A percentile compares a stretch with the other conserved stretches of the same genome.
These are phyloP conservation scores for Castanea crenata DNA, from an alignment of 306 rosid genomes.

Conservation along the genomic window DNA sequence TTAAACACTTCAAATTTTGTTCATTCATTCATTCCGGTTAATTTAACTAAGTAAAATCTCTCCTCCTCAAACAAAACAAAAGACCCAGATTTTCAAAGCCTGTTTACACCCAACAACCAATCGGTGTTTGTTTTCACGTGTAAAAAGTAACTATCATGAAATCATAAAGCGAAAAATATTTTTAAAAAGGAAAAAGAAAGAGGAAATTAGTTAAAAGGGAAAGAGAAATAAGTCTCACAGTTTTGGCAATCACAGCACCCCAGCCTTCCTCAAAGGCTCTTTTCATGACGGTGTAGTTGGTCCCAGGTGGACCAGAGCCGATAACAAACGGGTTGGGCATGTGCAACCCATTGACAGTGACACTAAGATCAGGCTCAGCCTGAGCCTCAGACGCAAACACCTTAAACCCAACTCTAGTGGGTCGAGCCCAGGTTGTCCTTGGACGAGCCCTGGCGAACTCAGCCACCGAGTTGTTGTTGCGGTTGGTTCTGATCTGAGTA, in stretches of 20 bases:
- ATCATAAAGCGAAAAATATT: too few species aligned
- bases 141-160: too few species aligned
- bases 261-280: conserved; percentile 98
- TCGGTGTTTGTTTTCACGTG: too few species aligned
- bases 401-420: conserved; percentile 55
- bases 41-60: too few species aligned
- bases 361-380: conserved; percentile 90
- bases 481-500: conserved; percentile 50
- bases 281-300: conserved; percentile 98
- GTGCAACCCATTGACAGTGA: conserved; percentile 71
- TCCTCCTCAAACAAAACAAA: too few species aligned
- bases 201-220: neutral
- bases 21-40: too few species aligned
- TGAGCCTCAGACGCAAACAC: conserved; percentile 58
- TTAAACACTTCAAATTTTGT: too few species aligned
- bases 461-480: conserved; percentile 44
- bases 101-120: too few species aligned
- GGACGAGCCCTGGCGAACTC: conserved; percentile 42
- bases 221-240: conserved; percentile 50
- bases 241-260: conserved; percentile 98
- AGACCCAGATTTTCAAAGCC: too few species aligned
- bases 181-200: too few species aligned
- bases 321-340: conserved; percentile 97
- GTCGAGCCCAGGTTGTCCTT: conserved; percentile 28
- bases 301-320: conserved; percentile 98